These are phyloP conservation scores for Vigna nakashimae DNA, from an alignment of 306 rosid genomes.

Conservation along the genomic window DNA sequence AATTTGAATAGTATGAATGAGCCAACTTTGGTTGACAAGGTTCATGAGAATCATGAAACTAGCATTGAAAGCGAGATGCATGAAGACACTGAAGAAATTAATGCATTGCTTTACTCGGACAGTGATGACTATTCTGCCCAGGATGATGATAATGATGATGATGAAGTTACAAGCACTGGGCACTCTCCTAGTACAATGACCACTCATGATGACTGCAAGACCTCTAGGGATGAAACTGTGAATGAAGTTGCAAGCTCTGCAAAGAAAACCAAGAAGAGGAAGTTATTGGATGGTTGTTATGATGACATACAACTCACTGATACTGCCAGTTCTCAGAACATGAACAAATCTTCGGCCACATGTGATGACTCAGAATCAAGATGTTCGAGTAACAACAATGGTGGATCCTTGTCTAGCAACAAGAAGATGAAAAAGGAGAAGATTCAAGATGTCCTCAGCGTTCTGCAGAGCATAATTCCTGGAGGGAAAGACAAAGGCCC, in stretches of 20 bases:
- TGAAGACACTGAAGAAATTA: constrained; percentile 88
- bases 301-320: constrained; percentile 52
- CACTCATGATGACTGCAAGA: constrained; percentile 47
- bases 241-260: constrained; percentile 71
- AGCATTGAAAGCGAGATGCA: constrained; percentile 79
- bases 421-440: constrained; percentile 73
- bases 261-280: constrained; percentile 65
- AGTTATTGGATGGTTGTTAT: constrained; percentile 49
- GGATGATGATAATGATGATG: constrained; percentile 80
- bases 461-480: constrained; percentile 72
- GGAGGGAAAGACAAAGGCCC: constrained; percentile 71
- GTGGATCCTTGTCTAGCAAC: constrained; percentile 41
- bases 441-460: constrained; percentile 62
- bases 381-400: constrained; percentile 54
- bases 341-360: constrained; percentile 43
- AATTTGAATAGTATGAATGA: constrained; percentile 45
- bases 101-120: constrained; percentile 85
- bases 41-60: constrained; percentile 47
- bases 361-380: constrained; percentile 72
- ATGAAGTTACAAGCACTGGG: constrained; percentile 93
- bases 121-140: constrained; percentile 55
- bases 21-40: constrained; percentile 50
- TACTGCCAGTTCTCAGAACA: constrained; percentile 65
- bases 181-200: constrained; percentile 83
- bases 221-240: constrained; percentile 28